Conservation (phyloP, 2,329 filamentous ascomycete species). For the Pseudopyricularia javanii region DNA sequence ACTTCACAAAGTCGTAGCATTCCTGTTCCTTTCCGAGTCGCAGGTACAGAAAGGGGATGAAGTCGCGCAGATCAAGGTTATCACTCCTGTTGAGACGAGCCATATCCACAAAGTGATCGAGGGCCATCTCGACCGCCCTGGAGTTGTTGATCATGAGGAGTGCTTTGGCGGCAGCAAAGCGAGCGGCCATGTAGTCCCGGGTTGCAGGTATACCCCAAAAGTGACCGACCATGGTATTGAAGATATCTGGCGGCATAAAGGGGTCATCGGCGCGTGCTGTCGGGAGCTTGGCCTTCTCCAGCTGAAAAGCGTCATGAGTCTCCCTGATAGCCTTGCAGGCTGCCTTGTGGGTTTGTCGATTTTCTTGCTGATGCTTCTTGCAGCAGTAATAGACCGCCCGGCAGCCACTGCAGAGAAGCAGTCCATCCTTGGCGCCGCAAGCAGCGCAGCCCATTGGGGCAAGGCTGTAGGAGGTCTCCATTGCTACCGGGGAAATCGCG, state of each 20-base stretch:
- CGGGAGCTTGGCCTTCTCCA: slow-evolving; percentile 12
- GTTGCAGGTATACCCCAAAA: slow-evolving; percentile 21
- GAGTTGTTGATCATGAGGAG: slow-evolving; percentile 16
- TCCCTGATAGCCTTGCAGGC: slow-evolving; percentile 11
- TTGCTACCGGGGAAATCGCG: too few relatives aligned
- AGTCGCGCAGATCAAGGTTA: slow-evolving; percentile 6
- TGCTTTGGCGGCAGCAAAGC: slow-evolving; percentile 13
- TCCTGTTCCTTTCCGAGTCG: slow-evolving; percentile 19
- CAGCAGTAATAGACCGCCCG: slow-evolving; percentile 14
- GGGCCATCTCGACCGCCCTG: not conserved
- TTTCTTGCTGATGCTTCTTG: slow-evolving; percentile 10
- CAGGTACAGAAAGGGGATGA: slow-evolving; percentile 11
- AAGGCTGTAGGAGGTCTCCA: not conserved
- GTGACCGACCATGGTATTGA: slow-evolving; percentile 16
- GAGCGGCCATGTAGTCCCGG: slow-evolving; percentile 22
- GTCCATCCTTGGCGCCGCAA: slow-evolving; percentile 4
- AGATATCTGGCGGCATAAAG: slow-evolving; percentile 8
- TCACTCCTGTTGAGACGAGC: slow-evolving; percentile 5
- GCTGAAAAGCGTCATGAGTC: slow-evolving; percentile 7
- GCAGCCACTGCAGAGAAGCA: slow-evolving; percentile 12
- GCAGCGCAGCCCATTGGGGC: not conserved
- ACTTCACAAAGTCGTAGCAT: slow-evolving; percentile 34
- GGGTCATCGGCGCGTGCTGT: slow-evolving; percentile 3
- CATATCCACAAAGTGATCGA: slow-evolving; percentile 5
- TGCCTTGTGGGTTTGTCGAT: slow-evolving; percentile 12